These are phyloP conservation scores for Phialocephala subalpina DNA, from an alignment of 2,329 filamentous ascomycete genomes.

Conservation along the genomic window DNA sequence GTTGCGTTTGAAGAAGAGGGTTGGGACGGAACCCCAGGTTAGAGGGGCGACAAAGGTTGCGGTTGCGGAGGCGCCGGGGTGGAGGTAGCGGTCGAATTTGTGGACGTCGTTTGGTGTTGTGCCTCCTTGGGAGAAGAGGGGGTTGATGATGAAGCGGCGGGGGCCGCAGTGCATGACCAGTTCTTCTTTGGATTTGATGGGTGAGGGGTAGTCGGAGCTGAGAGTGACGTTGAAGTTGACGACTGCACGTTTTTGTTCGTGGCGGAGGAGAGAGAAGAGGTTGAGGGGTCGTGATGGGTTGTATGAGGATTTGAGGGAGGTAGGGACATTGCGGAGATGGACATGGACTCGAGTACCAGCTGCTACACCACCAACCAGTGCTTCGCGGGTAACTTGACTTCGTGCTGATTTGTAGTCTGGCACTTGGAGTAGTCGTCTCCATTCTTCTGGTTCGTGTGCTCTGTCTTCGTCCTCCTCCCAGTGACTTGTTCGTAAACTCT, in stretches of 20 bases:
- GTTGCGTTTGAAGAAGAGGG: constrained; percentile 81
- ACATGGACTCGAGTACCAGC: constrained; percentile 86
- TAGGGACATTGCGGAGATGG: constrained; percentile 69
- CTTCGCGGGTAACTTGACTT: constrained; percentile 79
- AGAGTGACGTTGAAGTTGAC: constrained; percentile 91
- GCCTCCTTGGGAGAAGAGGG: constrained; percentile 87
- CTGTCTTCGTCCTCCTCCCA: constrained; percentile 93
- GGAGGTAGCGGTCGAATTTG: constrained; percentile 92
- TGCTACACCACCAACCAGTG: constrained; percentile 85
- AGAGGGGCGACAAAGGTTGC: constrained; percentile 90
- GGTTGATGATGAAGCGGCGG: constrained; percentile 86
- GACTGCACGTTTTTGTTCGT: constrained; percentile 93
- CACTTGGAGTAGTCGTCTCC: constrained; percentile 84
- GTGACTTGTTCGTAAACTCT: constrained; percentile 84
- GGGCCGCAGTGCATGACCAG: constrained; percentile 91
- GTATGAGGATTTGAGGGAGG: constrained; percentile 60
- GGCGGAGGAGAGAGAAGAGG: constrained; percentile 86
- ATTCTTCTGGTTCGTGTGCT: constrained; percentile 88
- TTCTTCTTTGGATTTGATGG: constrained; percentile 91
- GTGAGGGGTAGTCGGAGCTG: constrained; percentile 75
- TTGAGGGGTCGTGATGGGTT: constrained; percentile 68
- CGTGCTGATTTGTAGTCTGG: constrained; percentile 89
- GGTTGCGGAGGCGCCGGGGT: constrained; percentile 88
- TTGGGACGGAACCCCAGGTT: constrained; percentile 91
- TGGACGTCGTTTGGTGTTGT: constrained; percentile 96